Base-by-base conservation (phyloP, 768 basidiomycete genomes). In the Agaricus subrufescens region DNA sequence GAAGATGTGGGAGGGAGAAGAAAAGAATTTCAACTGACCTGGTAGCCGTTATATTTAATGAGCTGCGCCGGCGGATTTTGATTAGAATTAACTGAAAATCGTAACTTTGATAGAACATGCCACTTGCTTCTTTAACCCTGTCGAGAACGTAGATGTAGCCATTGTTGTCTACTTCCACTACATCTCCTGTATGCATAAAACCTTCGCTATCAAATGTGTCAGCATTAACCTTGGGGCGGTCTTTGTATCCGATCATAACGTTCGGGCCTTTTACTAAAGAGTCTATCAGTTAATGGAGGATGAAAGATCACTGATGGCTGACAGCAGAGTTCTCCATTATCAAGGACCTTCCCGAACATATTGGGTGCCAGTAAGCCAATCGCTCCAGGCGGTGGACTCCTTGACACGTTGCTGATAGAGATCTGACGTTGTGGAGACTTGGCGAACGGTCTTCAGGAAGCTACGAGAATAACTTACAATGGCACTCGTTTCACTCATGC, bases 61-160 rank as follows among this genome's bases (percentile, higher is more conserved):
- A 51, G 38, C 50, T 51, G 25, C 30, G 6, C 30, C 11, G 45
- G 26, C 12, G 5, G 26, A 46, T 23, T 44, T 26, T 19, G 19
- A 19, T 19, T 11, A 46, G 45, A 11, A 46, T 29, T n/a, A 29
- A 46, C 29, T 25, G 11, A 25, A 46, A 26, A 10, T 23, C 4
- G 45, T 25, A 23, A 26, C 11, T 34, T 34, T 34, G 29, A 25
- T 46, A 25, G 12, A n/a, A n/a, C 43, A 26, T 25, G 45, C 19
- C 19, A 19, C 19, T 19, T 26, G 27, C 50, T 15, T 51, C 50
- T 38, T 51, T 51, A 23, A 51, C n/a, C 27, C 50, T 38, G 38
- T 51, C 50, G 29, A 51, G 50, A 25, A 51, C 40, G 27, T 40
- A 51, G 37, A 51, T 51, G n/a, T 51, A 51, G 12, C 50, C 50